These are phyloP conservation scores for Dryadomyces quercus-mongolicae DNA, from an alignment of 2,329 filamentous ascomycete species.

Conservation along the genomic window DNA sequence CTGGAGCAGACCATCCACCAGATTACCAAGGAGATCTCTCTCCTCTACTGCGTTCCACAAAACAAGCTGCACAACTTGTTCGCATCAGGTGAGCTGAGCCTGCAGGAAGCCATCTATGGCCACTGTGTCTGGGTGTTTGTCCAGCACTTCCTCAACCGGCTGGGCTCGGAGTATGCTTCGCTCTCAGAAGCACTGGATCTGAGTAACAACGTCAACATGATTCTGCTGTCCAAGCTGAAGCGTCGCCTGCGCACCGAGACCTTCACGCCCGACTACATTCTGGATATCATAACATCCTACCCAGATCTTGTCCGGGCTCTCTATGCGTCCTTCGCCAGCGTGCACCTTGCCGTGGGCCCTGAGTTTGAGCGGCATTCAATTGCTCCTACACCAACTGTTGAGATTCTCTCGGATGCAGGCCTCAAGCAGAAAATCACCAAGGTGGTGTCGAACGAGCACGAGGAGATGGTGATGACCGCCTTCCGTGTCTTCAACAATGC, in stretches of 20 bases:
- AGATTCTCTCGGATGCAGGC: conserved; percentile 63
- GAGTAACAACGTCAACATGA: conserved; percentile 73
- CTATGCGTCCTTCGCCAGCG: conserved; percentile 83
- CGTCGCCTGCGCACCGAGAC: conserved; percentile 90
- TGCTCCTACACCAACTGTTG: conserved; percentile 42
- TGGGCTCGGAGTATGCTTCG: conserved; percentile 84
- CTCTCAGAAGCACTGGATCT: conserved; percentile 68
- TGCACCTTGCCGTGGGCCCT: conserved; percentile 52
- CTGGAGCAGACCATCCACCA: conserved; percentile 95
- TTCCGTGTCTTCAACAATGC: conserved; percentile 93
- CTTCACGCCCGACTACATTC: conserved; percentile 95
- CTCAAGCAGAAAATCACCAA: conserved; percentile 67
- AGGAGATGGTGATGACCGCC: conserved; percentile 94
- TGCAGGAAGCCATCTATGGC: conserved; percentile 95
- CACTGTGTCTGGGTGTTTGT: conserved; percentile 98
- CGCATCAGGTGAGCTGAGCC: conserved; percentile 69
- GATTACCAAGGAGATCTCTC: conserved; percentile 95
- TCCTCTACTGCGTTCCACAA: conserved; percentile 94
- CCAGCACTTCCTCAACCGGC: conserved; percentile 92
- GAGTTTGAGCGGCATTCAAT: conserved; percentile 39
- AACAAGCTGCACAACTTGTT: conserved; percentile 93
- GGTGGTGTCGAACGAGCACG: conserved; percentile 83
- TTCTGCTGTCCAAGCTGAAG: conserved; percentile 88
- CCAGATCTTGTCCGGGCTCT: conserved; percentile 75
- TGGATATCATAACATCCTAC: conserved; percentile 90